A percentile compares a stretch with the other conserved stretches of the same genome.
Evolutionary conservation across 2,329 filamentous ascomycete species (phyloP).

Genomic region (Sclerotinia sclerotiorum): DNA sequence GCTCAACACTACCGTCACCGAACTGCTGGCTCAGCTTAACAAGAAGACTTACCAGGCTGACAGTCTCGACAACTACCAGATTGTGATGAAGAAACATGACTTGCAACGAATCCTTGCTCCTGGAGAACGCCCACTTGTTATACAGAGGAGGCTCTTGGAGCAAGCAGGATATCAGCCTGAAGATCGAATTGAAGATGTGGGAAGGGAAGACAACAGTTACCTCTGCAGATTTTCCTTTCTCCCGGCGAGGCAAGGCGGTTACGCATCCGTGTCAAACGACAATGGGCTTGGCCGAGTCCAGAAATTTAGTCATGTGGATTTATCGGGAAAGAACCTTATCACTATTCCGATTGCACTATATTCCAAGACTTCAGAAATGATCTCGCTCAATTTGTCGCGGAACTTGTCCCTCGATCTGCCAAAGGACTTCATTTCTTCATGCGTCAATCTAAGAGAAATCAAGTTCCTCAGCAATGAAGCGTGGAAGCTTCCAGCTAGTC

Average conservation of each 20-base stretch:
- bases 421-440: constrained; percentile 93
- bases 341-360: constrained; percentile 95
- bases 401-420: constrained; percentile 92
- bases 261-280: constrained; percentile 70
- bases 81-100: constrained; percentile 91
- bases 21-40: constrained; percentile 85
- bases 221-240: constrained; percentile 94
- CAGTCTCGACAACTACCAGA: constrained; percentile 89
- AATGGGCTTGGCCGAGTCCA: constrained; percentile 77
- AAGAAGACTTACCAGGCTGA: constrained; percentile 94
- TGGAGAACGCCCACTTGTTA: constrained; percentile 78
- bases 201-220: constrained; percentile 96
- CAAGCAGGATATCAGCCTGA: constrained; percentile 87
- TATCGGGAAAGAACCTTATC: constrained; percentile 84
- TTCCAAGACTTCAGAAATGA: constrained; percentile 87
- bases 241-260: constrained; percentile 83
- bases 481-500: constrained; percentile 77
- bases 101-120: constrained; percentile 77
- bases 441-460: constrained; percentile 87
- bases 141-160: constrained; percentile 88
- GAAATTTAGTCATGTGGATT: constrained; percentile 91
- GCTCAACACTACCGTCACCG: constrained; percentile 79
- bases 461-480: constrained; percentile 96
- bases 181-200: constrained; percentile 88
- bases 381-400: constrained; percentile 87